These are phyloP conservation scores for Vairimorpha necatrix DNA, from an alignment of 371 early-diverging fungal genomes.

Conservation along the genomic window DNA sequence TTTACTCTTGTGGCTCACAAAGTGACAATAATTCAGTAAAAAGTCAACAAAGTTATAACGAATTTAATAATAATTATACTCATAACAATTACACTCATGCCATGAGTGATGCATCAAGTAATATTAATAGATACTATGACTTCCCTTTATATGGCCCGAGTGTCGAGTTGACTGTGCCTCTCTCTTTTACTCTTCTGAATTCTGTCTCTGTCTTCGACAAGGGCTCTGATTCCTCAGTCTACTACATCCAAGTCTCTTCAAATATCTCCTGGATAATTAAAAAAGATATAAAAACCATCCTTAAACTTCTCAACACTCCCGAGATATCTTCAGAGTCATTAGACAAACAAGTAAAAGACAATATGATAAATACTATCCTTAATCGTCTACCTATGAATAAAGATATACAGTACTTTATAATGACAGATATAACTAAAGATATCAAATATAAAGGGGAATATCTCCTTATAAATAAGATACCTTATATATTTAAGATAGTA, in stretches of 20 bases:
- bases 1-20: too few relatives aligned
- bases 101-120: too few relatives aligned
- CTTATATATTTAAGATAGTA: constrained; percentile 29
- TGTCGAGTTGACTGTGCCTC: background rate
- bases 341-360: background rate
- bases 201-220: background rate
- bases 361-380: background rate
- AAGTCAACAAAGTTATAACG: too few relatives aligned
- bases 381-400: background rate
- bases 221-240: background rate
- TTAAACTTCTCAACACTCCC: background rate
- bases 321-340: background rate
- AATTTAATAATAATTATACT: too few relatives aligned
- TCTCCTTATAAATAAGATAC: constrained; percentile 19
- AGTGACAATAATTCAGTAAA: too few relatives aligned
- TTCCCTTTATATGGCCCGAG: background rate
- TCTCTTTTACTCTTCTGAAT: background rate
- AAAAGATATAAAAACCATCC: background rate
- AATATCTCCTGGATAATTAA: background rate
- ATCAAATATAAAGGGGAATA: constrained; percentile 1
- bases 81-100: too few relatives aligned
- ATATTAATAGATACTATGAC: too few relatives aligned
- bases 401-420: constrained; percentile 17
- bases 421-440: constrained; percentile 17
- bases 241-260: background rate